Percentiles rank a stretch among this genome's conserved stretches.
Evolutionary conservation across 2,329 filamentous ascomycete genomes (phyloP).

Genomic region (Celoporthe dispersa): DNA sequence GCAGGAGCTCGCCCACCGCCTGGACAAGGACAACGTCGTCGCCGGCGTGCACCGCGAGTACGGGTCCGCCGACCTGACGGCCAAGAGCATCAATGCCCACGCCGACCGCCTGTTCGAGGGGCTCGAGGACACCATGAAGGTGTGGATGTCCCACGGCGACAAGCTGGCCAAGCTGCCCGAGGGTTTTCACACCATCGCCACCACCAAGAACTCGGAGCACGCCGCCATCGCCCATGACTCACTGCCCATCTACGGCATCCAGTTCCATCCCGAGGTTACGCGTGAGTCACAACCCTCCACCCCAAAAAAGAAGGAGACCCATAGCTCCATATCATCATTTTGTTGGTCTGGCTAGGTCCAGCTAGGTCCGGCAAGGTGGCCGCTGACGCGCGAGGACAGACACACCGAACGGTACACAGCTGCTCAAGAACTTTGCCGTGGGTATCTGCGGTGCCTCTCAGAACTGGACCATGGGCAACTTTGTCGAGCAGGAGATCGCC

Average conservation of each 20-base stretch:
- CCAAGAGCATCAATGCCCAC: constrained; percentile 58
- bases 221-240: constrained; percentile 77
- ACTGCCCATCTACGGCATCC: constrained; percentile 78
- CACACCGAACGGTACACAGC: constrained; percentile 62
- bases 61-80: constrained; percentile 53
- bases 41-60: constrained; percentile 27
- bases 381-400: constrained; percentile 11
- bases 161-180: constrained; percentile 78
- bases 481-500: constrained; percentile 78
- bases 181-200: constrained; percentile 74
- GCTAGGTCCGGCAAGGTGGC: too few relatives aligned
- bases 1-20: constrained; percentile 29
- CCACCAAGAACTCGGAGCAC: constrained; percentile 75
- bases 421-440: constrained; percentile 84
- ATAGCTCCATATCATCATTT: neutral
- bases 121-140: constrained; percentile 69
- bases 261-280: constrained; percentile 84
- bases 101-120: constrained; percentile 81
- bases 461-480: constrained; percentile 86
- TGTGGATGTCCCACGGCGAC: constrained; percentile 81
- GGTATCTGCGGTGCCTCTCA: constrained; percentile 77
- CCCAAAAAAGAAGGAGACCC: neutral
- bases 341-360: neutral
- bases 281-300: constrained; percentile 19
- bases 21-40: constrained; percentile 27